Percentiles rank a stretch among this genome's conserved stretches.
These are phyloP conservation scores for Waitea zeae DNA, from an alignment of 1,284 basidiomycete species.

Conservation along the genomic window DNA sequence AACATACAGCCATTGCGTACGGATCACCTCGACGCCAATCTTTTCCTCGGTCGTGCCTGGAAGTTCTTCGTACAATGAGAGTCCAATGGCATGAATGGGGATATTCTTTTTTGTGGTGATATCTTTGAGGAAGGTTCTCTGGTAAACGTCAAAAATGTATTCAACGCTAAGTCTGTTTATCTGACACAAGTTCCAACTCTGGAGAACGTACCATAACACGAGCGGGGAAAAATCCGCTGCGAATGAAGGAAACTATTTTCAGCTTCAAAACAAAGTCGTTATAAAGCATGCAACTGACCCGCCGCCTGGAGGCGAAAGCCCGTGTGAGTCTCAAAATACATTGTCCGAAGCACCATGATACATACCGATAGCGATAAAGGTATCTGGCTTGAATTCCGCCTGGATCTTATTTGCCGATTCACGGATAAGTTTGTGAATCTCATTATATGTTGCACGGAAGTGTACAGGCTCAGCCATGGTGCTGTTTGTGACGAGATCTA, in stretches of 20 bases:
- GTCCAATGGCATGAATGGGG: conserved; percentile 83
- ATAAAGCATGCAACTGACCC: conserved; percentile 33
- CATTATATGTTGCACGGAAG: conserved; percentile 62
- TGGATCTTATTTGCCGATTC: conserved; percentile 41
- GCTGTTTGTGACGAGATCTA: too few species aligned
- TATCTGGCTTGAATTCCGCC: conserved; percentile 53
- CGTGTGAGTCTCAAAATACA: background rate
- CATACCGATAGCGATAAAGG: conserved; percentile 69
- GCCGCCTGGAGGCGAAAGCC: conserved; percentile 32
- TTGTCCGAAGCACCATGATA: conserved; percentile 5
- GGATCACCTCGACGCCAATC: conserved; percentile 70
- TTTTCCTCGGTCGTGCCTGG: conserved; percentile 61
- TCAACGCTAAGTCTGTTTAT: too few species aligned
- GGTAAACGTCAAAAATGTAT: too few species aligned
- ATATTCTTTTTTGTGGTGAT: conserved; percentile 59
- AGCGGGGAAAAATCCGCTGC: conserved; percentile 85
- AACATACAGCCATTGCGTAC: conserved; percentile 80
- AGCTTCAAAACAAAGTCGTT: conserved; percentile 6
- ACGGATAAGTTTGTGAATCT: conserved; percentile 70
- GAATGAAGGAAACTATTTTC: conserved; percentile 9
- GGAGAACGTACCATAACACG: conserved; percentile 58
- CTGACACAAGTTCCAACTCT: background rate
- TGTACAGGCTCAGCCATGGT: conserved; percentile 49
- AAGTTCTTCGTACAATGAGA: conserved; percentile 81
- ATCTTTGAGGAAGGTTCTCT: conserved; percentile 80